phyloP scores from a whole-genome alignment of 2,329 filamentous ascomycete species.

The Coniochaeta pulveracea region DNA sequence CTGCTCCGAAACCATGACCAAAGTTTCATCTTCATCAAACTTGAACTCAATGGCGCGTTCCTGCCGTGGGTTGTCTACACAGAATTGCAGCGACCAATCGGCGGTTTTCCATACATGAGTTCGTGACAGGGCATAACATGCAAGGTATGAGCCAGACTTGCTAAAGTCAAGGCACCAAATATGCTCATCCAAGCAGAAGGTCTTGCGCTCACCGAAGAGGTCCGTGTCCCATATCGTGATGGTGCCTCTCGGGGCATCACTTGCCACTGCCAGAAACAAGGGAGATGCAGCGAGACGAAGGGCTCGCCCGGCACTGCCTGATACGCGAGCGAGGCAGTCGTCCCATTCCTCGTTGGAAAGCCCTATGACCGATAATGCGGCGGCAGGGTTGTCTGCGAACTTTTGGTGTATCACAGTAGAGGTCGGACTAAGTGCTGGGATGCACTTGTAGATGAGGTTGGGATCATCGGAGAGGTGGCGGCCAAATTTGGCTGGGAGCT shows the following conservation, averaged over 20 bases:
- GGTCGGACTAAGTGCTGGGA: conserved; percentile 14
- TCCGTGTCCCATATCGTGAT: conserved; percentile 11
- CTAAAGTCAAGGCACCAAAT: conserved; percentile 8
- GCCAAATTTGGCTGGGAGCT: conserved; percentile 12
- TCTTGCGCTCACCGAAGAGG: conserved; percentile 7
- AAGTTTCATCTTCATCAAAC: conserved; percentile 5
- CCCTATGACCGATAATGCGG: conserved; percentile 10
- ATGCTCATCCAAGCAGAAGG: conserved; percentile 7
- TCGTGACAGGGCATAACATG: conserved; percentile 6
- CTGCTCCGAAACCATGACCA: conserved; percentile 7
- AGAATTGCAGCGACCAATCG: conserved; percentile 5
- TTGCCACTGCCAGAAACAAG: conserved; percentile 8
- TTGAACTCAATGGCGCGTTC: conserved; percentile 7
- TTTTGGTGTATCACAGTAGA: conserved; percentile 12
- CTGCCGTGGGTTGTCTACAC: conserved; percentile 3
- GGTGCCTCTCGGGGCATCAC: conserved; percentile 3
- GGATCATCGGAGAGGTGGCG: conserved; percentile 12
- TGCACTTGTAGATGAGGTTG: conserved; percentile 13
- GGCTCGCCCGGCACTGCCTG: conserved; percentile 8
- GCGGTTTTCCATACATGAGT: conserved; percentile 8
- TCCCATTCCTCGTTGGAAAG: conserved; percentile 13
- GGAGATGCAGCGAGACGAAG: not conserved
- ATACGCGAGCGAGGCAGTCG: conserved; percentile 15
- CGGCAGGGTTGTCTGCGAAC: conserved; percentile 8
- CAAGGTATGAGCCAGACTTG: conserved; percentile 8